Base-by-base conservation (phyloP, 225 moss, liverwort and hornwort species). In the Physcomitrium patens region DNA sequence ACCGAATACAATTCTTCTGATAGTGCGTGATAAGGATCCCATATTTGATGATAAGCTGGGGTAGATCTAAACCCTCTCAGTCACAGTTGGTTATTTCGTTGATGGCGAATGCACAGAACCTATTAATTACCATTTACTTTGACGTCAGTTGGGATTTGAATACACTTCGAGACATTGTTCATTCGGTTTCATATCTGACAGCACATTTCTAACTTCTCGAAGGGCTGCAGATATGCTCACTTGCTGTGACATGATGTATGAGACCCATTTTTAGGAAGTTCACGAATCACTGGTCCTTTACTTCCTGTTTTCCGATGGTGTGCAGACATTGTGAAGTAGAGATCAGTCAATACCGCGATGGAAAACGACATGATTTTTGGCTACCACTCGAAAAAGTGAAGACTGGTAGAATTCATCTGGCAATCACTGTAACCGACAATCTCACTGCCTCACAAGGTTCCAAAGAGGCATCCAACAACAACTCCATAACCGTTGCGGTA, bases 21-120 rank as follows among this genome's bases (percentile, higher is more conserved):
- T 77, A 45, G 93, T 99, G 73, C 90, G 86, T 5, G 99, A 99
- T 55, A 95, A 89, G 80, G 99, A 99, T 70, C 90, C 67, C 46
- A 77, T 93, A 67, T 52, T 76, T 49, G 93, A 99, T 51, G 95
- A 99, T 48, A 78, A 87, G 43, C 80, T 99, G 70, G 99, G 99
- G 91, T 93, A 80, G 9, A 52, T 68, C 65, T 77, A 41, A 73
- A 41, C 7, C 62, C 59, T 68, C 44, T 22, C 53, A 28, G 14
- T 65, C 12, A 44, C 37, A 73, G 17, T 72, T 79, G 64, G 27
- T 61, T 19, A 52, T 63, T 14, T 23, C 4, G 23, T 45, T 37
- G 31, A 20, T n/a, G 20, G 7, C 44, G 7, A 18, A 71, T 50
- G 45, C 42, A 5, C 20, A 55, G 16, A 55, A n/a, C 14, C 14